phyloP scores from a whole-genome alignment of 2,329 filamentous ascomycete genomes.

The Scortechinia acanthostroma region DNA sequence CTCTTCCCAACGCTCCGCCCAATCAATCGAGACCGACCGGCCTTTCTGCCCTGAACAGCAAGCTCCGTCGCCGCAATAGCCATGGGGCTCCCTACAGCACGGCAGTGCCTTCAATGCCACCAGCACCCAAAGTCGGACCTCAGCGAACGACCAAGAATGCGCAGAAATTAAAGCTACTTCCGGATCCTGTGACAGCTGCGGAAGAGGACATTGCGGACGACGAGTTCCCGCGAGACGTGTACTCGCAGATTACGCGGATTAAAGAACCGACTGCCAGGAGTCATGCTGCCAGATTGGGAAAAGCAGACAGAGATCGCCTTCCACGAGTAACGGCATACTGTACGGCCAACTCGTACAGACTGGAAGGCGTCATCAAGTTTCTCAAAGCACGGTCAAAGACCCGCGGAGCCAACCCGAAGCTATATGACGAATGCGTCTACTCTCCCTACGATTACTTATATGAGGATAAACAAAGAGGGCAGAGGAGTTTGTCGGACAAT shows the following conservation, averaged over 20 bases:
- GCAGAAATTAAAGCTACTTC: conserved; percentile 94
- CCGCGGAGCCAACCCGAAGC: conserved; percentile 76
- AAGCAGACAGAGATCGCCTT: conserved; percentile 79
- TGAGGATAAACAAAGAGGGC: conserved; percentile 21
- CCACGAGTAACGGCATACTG: conserved; percentile 95
- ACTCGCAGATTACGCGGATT: conserved; percentile 94
- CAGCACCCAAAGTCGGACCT: conserved; percentile 72
- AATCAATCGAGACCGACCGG: conserved; percentile 40
- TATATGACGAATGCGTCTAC: conserved; percentile 97
- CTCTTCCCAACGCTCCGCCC: conserved; percentile 10
- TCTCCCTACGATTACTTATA: conserved; percentile 79
- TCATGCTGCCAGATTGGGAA: conserved; percentile 85
- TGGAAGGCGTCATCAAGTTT: conserved; percentile 84
- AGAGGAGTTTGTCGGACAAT: conserved; percentile 13
- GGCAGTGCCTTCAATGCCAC: conserved; percentile 30
- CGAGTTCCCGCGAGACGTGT: conserved; percentile 89
- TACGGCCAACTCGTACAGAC: conserved; percentile 82
- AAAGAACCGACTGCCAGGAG: conserved; percentile 89
- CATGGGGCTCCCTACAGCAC: conserved; percentile 66
- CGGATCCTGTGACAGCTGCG: conserved; percentile 76
- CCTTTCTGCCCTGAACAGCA: conserved; percentile 78
- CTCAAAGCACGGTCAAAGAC: conserved; percentile 76
- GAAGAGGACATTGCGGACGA: conserved; percentile 59
- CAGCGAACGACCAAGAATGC: conserved; percentile 92
- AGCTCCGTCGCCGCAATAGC: conserved; percentile 79